A percentile compares a stretch with the other conserved stretches of the same genome.
These are phyloP conservation scores for Chrysoporthe austroafricana DNA, from an alignment of 2,329 filamentous ascomycete species.

Conservation along the genomic window DNA sequence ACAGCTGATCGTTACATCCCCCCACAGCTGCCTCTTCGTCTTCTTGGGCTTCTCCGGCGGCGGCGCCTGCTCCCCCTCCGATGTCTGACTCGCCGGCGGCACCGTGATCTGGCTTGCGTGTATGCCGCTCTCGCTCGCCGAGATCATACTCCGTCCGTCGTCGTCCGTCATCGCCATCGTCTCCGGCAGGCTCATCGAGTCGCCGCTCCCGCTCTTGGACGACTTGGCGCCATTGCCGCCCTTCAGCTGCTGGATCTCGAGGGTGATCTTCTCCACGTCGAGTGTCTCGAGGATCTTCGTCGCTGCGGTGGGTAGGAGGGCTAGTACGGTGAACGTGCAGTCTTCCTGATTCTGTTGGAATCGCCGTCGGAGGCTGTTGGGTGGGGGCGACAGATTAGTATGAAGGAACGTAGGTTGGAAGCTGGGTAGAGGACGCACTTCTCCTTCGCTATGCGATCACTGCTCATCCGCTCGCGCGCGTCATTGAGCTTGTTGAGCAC, in stretches of 20 bases:
- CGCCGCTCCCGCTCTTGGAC: constrained; percentile 50
- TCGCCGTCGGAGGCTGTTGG: constrained; percentile 78
- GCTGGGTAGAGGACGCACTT: constrained; percentile 65
- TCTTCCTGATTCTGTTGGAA: constrained; percentile 99
- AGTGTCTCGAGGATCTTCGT: constrained; percentile 86
- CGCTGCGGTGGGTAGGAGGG: constrained; percentile 87
- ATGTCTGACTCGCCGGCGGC: constrained; percentile 52
- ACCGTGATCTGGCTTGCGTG: constrained; percentile 78
- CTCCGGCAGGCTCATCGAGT: constrained; percentile 63
- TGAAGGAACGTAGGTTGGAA: constrained; percentile 1
- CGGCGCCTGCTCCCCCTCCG: constrained; percentile 32
- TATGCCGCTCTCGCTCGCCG: constrained; percentile 79
- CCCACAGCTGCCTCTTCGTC: constrained; percentile 94
- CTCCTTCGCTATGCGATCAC: constrained; percentile 92
- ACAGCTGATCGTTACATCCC: constrained; percentile 96
- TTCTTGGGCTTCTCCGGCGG: constrained; percentile 62
- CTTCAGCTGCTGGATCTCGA: constrained; percentile 94
- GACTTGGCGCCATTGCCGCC: constrained; percentile 55
- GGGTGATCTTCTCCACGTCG: constrained; percentile 89
- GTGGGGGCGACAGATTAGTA: constrained; percentile 16
- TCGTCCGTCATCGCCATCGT: constrained; percentile 78
- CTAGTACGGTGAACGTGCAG: constrained; percentile 97
- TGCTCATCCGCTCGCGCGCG: constrained; percentile 93
- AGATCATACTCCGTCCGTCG: constrained; percentile 76
- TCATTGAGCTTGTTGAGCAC: constrained; percentile 88